Evolutionary conservation across 2,329 filamentous ascomycete genomes (phyloP).

Genomic region (Aspergillus ruber): DNA sequence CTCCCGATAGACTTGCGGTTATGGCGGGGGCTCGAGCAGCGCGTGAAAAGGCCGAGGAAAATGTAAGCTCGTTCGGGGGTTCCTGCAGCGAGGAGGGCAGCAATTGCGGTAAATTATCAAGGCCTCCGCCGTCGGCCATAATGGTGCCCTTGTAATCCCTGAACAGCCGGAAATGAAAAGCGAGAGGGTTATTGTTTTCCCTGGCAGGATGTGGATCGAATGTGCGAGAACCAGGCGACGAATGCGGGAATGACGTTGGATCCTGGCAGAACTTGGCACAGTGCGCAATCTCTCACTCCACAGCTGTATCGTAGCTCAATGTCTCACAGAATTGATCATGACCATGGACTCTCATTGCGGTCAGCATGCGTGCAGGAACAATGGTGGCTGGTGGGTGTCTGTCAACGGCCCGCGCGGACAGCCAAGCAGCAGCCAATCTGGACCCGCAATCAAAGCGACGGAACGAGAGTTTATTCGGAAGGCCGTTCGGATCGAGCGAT

Average conservation of each 20-base stretch:
- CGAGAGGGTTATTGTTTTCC: neutral
- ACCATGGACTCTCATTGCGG: neutral
- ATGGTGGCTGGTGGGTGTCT: neutral
- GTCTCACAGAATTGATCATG: neutral
- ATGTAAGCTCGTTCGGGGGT: conserved; percentile 2
- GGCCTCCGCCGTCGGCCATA: neutral
- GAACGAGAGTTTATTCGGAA: neutral
- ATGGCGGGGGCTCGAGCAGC: conserved; percentile 8
- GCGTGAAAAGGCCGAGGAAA: conserved; percentile 2
- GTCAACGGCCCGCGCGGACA: neutral
- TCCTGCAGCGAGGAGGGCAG: neutral
- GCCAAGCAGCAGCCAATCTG: neutral
- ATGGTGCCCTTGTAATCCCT: neutral
- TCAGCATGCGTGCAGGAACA: neutral
- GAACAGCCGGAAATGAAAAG: neutral
- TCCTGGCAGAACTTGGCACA: neutral
- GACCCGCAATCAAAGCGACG: neutral
- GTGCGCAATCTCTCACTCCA: neutral
- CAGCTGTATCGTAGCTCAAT: neutral
- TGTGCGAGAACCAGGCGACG: neutral
- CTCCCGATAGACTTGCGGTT: conserved; percentile 13
- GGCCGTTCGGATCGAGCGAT: no score
- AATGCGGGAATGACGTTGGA: neutral
- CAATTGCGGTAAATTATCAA: neutral
- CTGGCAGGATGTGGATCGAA: neutral